Percentiles rank a stretch among this genome's conserved stretches.
These are phyloP conservation scores for Wickerhamomyces silvicola DNA, from an alignment of 805 yeast genomes.

Conservation along the genomic window DNA sequence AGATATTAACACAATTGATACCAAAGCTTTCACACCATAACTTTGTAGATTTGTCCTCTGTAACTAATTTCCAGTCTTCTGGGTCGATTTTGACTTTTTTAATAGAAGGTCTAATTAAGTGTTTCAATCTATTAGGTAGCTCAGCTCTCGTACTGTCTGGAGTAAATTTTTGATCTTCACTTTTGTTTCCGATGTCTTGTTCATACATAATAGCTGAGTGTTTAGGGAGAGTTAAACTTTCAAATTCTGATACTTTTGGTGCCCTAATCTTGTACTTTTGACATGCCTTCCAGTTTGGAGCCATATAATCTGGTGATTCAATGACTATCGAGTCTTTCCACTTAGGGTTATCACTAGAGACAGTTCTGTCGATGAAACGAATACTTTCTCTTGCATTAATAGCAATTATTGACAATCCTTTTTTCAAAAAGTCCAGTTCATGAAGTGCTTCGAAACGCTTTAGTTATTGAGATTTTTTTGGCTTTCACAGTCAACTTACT, in stretches of 20 bases:
- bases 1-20: slow-evolving; percentile 44
- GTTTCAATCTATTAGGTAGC: slow-evolving; percentile 48
- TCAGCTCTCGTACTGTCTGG: slow-evolving; percentile 25
- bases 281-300: slow-evolving; percentile 47
- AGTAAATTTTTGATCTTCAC: too few species aligned
- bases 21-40: slow-evolving; percentile 51
- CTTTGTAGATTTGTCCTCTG: slow-evolving; percentile 51
- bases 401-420: slow-evolving; percentile 48
- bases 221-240: slow-evolving; percentile 27
- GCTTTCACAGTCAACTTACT: slow-evolving; percentile 13
- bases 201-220: slow-evolving; percentile 1
- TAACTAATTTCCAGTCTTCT: slow-evolving; percentile 49
- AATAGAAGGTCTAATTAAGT: slow-evolving; percentile 51
- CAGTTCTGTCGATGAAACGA: slow-evolving; percentile 45
- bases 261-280: slow-evolving; percentile 36
- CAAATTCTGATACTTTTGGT: slow-evolving; percentile 46
- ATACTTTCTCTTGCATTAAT: slow-evolving; percentile 63
- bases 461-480: too few species aligned
- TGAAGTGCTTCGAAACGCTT: slow-evolving; percentile 31
- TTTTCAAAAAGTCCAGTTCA: slow-evolving; percentile 53
- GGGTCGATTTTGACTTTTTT: slow-evolving; percentile 38
- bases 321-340: slow-evolving; percentile 23
- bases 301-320: slow-evolving; percentile 37
- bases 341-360: slow-evolving; percentile 13
- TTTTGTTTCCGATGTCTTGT: too few species aligned